These are phyloP conservation scores for Cyberlindnera petersonii DNA, from an alignment of 805 yeast species.

Conservation along the genomic window DNA sequence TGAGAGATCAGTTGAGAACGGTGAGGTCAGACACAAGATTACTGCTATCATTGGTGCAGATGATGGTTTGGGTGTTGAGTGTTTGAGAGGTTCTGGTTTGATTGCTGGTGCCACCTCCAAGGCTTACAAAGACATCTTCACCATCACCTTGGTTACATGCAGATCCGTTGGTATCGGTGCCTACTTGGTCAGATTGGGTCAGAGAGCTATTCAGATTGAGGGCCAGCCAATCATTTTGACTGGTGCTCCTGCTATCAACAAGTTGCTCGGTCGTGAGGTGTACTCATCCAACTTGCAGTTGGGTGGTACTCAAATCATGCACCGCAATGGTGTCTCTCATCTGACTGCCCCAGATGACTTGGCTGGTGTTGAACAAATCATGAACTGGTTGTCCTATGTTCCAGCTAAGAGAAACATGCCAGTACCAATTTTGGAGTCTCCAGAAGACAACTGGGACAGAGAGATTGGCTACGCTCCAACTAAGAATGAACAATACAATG, in stretches of 20 bases:
- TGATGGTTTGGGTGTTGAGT: constrained; percentile 97
- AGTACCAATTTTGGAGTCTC: constrained; percentile 77
- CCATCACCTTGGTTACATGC: constrained; percentile 97
- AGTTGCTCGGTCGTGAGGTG: constrained; percentile 93
- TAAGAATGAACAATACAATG: constrained; percentile 75
- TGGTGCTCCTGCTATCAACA: constrained; percentile 99
- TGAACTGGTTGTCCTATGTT: constrained; percentile 92
- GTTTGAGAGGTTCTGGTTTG: constrained; percentile 95
- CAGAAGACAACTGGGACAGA: constrained; percentile 88
- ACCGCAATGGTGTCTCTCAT: constrained; percentile 96
- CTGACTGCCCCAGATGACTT: constrained; percentile 94
- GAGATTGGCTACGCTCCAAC: constrained; percentile 78
- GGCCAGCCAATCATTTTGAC: constrained; percentile 98
- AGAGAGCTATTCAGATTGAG: constrained; percentile 97
- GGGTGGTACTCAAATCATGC: constrained; percentile 99
- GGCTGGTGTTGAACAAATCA: constrained; percentile 91
- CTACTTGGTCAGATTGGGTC: constrained; percentile 94
- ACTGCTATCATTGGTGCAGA: constrained; percentile 87
- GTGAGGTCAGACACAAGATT: constrained; percentile 78
- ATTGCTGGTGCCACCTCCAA: constrained; percentile 98
- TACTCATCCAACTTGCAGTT: constrained; percentile 94
- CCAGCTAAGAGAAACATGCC: constrained; percentile 90
- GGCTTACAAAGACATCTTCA: constrained; percentile 96
- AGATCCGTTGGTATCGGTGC: constrained; percentile 99
- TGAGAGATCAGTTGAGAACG: constrained; percentile 77